Percentiles rank a stretch among this genome's conserved stretches.
Conservation (phyloP, 768 basidiomycete species). For the Mrakia gelida region DNA sequence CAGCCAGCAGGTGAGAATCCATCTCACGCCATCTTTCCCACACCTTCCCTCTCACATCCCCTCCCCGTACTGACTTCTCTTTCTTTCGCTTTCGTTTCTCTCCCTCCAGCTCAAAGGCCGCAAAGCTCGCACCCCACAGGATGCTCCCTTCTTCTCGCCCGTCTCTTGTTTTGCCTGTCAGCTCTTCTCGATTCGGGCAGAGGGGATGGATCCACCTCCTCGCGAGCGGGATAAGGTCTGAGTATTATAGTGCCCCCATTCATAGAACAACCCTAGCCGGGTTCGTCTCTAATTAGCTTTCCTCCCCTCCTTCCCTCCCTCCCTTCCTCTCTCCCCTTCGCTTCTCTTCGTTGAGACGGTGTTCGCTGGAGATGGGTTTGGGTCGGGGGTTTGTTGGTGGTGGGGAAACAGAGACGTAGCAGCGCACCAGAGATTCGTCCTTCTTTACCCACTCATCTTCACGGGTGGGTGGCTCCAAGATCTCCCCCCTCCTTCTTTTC, state of each 20-base stretch:
- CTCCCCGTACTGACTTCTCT: background rate
- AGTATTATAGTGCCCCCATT: constrained; percentile 60
- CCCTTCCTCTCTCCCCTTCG: background rate
- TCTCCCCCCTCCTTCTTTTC: background rate
- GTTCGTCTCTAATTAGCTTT: constrained; percentile 52
- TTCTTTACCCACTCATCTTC: constrained; percentile 38
- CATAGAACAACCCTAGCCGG: constrained; percentile 58
- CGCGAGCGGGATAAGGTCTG: constrained; percentile 81
- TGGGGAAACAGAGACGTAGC: constrained; percentile 43
- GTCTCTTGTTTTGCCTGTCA: constrained; percentile 24
- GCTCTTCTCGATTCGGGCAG: too few relatives aligned
- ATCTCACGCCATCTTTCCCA: background rate
- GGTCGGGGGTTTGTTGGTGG: background rate
- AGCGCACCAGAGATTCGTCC: constrained; percentile 62
- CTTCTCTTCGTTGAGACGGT: background rate
- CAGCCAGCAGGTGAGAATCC: constrained; percentile 19
- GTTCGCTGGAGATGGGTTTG: background rate
- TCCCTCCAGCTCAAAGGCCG: constrained; percentile 55
- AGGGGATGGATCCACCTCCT: constrained; percentile 36
- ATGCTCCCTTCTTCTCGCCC: constrained; percentile 36
- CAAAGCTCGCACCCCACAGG: constrained; percentile 63
- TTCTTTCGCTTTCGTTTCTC: background rate
- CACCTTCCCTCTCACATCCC: too few relatives aligned
- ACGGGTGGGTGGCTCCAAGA: constrained; percentile 1
- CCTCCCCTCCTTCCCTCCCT: background rate